Evolutionary conservation across 306 rosid genomes (phyloP).

Genomic region (Inga laurina): DNA sequence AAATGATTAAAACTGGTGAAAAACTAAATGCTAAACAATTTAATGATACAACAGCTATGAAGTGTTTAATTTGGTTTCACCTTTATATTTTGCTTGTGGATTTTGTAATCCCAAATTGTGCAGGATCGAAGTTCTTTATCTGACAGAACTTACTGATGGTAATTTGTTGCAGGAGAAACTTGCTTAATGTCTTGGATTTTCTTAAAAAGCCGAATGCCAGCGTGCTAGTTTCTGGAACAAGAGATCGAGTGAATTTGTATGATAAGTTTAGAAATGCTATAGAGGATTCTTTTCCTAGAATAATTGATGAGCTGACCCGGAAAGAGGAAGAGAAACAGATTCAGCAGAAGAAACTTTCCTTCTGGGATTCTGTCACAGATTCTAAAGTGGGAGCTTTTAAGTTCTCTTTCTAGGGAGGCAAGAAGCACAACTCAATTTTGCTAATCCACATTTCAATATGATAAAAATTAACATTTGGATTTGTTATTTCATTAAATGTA

Average conservation of each 20-base stretch:
- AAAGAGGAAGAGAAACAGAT: conserved; percentile 68
- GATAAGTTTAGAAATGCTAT: conserved; percentile 77
- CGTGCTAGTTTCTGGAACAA: conserved; percentile 82
- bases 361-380: conserved; percentile 84
- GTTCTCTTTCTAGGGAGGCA: conserved; percentile 67
- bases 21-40: not conserved
- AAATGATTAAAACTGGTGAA: conserved; percentile 6
- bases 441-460: conserved; percentile 17
- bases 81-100: conserved; percentile 22
- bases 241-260: conserved; percentile 80
- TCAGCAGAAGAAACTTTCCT: conserved; percentile 55
- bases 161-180: conserved; percentile 71
- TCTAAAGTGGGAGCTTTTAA: conserved; percentile 77
- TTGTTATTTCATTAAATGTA: conserved; percentile 21
- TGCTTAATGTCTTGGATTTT: conserved; percentile 84
- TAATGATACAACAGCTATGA: conserved; percentile 6
- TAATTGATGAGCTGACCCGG: conserved; percentile 54
- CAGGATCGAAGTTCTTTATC: not conserved
- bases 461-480: conserved; percentile 25
- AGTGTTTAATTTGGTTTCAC: conserved; percentile 5
- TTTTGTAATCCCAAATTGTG: conserved; percentile 15
- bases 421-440: not conserved
- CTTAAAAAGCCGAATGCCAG: conserved; percentile 83
- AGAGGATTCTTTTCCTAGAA: conserved; percentile 75
- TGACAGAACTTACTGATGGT: not conserved